Conservation (phyloP, 805 yeast genomes). For the Naumovozyma castellii region DNA sequence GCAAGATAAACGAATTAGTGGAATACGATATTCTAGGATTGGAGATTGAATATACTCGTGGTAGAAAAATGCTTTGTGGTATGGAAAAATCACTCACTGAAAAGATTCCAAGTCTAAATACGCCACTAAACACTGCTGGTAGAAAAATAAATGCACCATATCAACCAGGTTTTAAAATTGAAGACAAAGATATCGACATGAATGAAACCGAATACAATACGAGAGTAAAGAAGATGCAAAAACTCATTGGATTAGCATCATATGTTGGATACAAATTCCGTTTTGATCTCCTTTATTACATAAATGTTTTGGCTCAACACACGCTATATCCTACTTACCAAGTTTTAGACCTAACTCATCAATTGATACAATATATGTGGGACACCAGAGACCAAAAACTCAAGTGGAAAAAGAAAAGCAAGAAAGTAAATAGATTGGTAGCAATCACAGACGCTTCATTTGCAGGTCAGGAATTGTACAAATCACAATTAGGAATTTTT, state of each 20-base stretch:
- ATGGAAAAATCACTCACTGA: conserved; percentile 5
- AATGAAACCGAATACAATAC: conserved; percentile 1
- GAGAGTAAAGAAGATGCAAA: conserved; percentile 7
- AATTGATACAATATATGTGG: neutral
- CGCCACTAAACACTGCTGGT: neutral
- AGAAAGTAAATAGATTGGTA: neutral
- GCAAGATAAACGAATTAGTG: neutral
- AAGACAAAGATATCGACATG: conserved; percentile 1
- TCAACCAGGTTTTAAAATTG: conserved; percentile 6
- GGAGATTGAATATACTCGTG: conserved; percentile 5
- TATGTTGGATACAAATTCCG: conserved; percentile 10
- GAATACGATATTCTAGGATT: conserved; percentile 10
- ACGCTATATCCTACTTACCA: conserved; percentile 5
- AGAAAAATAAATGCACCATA: conserved; percentile 2
- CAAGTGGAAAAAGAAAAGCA: neutral
- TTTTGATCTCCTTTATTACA: conserved; percentile 7
- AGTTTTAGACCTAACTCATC: neutral
- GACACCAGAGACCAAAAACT: conserved; percentile 1
- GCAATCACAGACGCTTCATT: conserved; percentile 4
- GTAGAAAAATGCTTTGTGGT: conserved; percentile 4
- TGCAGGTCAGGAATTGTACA: conserved; percentile 1
- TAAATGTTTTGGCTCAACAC: conserved; percentile 6
- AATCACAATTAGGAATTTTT: conserved; percentile 4
- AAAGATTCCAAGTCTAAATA: neutral
- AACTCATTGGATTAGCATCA: conserved; percentile 8